Evolutionary conservation across 2,329 filamentous ascomycete species (phyloP).

Genomic region (Monosporascus sp.): DNA sequence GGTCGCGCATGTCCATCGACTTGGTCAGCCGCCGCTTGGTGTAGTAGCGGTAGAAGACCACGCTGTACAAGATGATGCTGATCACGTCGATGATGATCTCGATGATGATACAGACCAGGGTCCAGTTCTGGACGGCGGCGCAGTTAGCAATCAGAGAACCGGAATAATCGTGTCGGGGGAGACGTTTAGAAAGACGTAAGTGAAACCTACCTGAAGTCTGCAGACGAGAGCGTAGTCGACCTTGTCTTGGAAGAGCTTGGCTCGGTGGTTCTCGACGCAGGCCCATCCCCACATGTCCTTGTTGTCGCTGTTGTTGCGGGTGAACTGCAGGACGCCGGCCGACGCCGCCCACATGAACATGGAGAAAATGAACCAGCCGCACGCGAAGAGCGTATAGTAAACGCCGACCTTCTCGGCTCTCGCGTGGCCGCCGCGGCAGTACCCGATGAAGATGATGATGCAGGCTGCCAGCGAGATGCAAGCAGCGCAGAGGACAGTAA

Average conservation of each 20-base stretch:
- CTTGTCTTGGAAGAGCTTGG: conserved; percentile 71
- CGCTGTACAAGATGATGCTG: conserved; percentile 85
- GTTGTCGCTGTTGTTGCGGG: conserved; percentile 65
- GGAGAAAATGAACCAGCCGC: conserved; percentile 89
- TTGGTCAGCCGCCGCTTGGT: conserved; percentile 92
- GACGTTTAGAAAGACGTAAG: not conserved
- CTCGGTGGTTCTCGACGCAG: conserved; percentile 83
- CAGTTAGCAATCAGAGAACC: conserved; percentile 6
- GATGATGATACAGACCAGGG: conserved; percentile 93
- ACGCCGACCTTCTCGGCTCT: conserved; percentile 89
- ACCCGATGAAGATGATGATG: conserved; percentile 74
- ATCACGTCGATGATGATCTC: conserved; percentile 91
- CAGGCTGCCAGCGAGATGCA: conserved; percentile 77
- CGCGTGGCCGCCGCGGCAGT: conserved; percentile 82
- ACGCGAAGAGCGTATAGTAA: conserved; percentile 93
- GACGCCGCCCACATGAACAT: conserved; percentile 89
- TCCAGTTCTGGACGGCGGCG: conserved; percentile 67
- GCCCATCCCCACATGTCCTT: conserved; percentile 98
- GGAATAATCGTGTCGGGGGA: not conserved
- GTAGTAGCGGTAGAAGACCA: conserved; percentile 97
- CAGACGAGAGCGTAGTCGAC: conserved; percentile 89
- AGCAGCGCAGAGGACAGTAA: conserved; percentile 72
- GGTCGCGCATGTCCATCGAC: conserved; percentile 93
- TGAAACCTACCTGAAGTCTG: conserved; percentile 65
- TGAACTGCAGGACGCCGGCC: conserved; percentile 77